Evolutionary conservation across 257 asterid genomes (phyloP), one percentile per base, ranked within the genome.

Genomic region (Solanum chiquidenum): DNA sequence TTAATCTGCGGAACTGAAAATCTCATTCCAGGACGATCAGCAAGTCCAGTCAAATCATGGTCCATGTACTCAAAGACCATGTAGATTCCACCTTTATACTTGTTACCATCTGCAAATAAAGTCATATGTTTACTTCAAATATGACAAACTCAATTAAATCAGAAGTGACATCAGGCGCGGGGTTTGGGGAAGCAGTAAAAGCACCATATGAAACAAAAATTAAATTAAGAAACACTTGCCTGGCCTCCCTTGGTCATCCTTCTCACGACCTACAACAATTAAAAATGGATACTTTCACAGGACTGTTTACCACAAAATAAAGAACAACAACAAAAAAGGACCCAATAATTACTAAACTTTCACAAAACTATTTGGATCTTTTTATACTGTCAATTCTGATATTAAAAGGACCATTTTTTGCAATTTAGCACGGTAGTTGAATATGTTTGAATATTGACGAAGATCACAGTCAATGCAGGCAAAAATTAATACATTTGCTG

Each of bases 1-100:
- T 97, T 97, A 68, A 97, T 97, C 90, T 97, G 99, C 6, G 98
- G 98, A 89, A 97, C 90, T 21, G 98, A 88, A 92, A 97, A 97
- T 92, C 98, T 93, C 92, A 95, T 85, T 84, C 99, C 99, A 85
- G 99, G 99, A 86, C 98, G 98, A 93, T 96, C 98, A n/a, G 98
- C 93, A 85, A 96, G 99, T 87, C 98, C 99, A 72, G 98, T 95
- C 89, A 96, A 91, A 90, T 96, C 99, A 87, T 95, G 99, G 89
- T 96, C 98, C 98, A 96, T 96, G 91, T 97, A 97, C 94, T 97
- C 99, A 89, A 95, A 97, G 33, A 97, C 99, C 99, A 97, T 97
- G 93, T 97, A 97, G 87, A 97, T 97, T 90, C 88, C 94, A 2
- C 98, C 99, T 88, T 95, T 95, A 92, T 94, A 95, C 91, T 93